phyloP scores from a whole-genome alignment of 164 flowering plant species.

The Vitis cinerea region DNA sequence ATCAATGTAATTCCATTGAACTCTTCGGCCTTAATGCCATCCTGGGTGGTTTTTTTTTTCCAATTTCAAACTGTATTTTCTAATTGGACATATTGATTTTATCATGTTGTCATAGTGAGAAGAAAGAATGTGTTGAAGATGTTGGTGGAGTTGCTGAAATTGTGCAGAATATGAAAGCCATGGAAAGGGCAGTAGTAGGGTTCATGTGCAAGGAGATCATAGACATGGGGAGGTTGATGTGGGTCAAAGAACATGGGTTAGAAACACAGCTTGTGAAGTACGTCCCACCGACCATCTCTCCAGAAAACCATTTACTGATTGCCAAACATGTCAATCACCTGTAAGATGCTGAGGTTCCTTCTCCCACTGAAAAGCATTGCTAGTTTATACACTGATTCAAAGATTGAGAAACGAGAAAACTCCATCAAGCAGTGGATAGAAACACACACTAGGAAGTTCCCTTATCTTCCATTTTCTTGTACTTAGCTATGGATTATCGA shows the following conservation, averaged over 20 bases:
- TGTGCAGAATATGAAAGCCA: slow-evolving; percentile 52
- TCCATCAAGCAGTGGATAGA: too few relatives aligned
- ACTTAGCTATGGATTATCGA: too few relatives aligned
- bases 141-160: slow-evolving; percentile 45
- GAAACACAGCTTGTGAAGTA: slow-evolving; percentile 64
- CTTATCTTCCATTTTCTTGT: too few relatives aligned
- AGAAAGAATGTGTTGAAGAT: slow-evolving; percentile 14
- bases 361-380: too few relatives aligned
- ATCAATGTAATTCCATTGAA: slow-evolving; percentile 27
- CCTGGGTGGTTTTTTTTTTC: background rate
- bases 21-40: background rate
- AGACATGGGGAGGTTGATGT: slow-evolving; percentile 78
- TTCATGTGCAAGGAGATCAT: slow-evolving; percentile 91
- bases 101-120: slow-evolving; percentile 30
- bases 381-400: too few relatives aligned
- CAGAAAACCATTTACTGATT: slow-evolving; percentile 81
- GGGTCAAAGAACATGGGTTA: slow-evolving; percentile 64
- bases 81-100: slow-evolving; percentile 4
- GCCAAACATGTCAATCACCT: slow-evolving; percentile 23
- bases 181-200: slow-evolving; percentile 78
- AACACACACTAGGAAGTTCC: too few relatives aligned
- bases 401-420: too few relatives aligned
- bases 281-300: slow-evolving; percentile 73
- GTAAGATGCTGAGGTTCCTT: too few relatives aligned
- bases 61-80: background rate